Conservation (phyloP, 352 stramenopile genomes). For the Pythium vanterpoolii region DNA sequence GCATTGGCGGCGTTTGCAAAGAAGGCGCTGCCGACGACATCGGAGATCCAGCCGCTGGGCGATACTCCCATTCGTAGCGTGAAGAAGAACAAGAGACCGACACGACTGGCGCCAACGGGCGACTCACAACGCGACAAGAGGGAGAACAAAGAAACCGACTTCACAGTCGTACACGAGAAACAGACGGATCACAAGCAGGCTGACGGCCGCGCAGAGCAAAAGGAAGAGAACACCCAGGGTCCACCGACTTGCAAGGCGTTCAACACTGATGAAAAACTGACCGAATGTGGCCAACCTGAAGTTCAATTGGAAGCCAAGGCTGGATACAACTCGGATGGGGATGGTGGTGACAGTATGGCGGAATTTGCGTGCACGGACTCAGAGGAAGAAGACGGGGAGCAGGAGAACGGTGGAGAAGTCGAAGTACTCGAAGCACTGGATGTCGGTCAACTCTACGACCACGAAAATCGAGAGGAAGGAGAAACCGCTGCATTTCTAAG, state of each 20-base stretch:
- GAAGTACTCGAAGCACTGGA: neutral
- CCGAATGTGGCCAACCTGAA: neutral
- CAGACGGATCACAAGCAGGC: neutral
- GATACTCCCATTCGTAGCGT: neutral
- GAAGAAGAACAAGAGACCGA: neutral
- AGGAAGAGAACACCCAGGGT: neutral
- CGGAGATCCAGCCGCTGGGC: neutral
- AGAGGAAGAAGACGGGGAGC: neutral
- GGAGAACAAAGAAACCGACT: neutral
- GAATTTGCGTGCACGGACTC: conserved; percentile 22
- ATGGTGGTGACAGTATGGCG: conserved; percentile 7
- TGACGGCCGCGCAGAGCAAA: neutral
- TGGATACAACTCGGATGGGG: neutral
- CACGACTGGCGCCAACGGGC: neutral
- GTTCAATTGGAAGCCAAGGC: neutral
- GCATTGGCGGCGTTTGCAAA: conserved; percentile 16
- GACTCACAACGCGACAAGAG: neutral
- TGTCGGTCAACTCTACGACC: conserved; percentile 17
- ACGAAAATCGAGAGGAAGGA: neutral
- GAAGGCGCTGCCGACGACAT: neutral
- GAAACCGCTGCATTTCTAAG: neutral
- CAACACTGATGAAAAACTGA: neutral
- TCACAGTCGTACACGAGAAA: neutral
- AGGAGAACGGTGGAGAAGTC: neutral
- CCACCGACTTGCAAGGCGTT: neutral